A percentile compares a stretch with the other conserved stretches of the same genome.
phyloP scores from a whole-genome alignment of 192 early-diverging fungal species.

The Entomortierella chlamydospora region DNA sequence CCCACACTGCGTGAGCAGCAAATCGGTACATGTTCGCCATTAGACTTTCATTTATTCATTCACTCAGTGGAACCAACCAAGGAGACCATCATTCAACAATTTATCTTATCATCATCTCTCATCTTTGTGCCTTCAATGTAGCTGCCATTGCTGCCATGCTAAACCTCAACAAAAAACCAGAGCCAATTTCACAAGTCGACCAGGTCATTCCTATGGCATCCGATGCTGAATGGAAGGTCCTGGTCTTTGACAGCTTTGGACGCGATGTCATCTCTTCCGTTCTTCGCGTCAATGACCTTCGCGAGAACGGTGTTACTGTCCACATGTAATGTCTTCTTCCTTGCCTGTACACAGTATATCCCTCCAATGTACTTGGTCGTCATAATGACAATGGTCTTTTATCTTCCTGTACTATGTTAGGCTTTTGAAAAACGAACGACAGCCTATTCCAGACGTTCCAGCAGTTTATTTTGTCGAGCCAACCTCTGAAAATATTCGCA shows the following conservation, averaged over 20 bases:
- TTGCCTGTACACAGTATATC: neutral
- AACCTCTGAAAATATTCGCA: slow-evolving; percentile 84
- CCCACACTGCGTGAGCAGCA: slow-evolving; percentile 69
- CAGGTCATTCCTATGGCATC: slow-evolving; percentile 43
- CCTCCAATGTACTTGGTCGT: too few species aligned
- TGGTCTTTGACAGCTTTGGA: slow-evolving; percentile 94
- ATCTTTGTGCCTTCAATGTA: slow-evolving; percentile 42
- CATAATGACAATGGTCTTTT: too few species aligned
- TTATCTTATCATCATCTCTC: slow-evolving; percentile 7
- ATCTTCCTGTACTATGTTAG: slow-evolving; percentile 51
- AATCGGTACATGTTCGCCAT: slow-evolving; percentile 63
- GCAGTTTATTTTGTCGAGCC: slow-evolving; percentile 97
- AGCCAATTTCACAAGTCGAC: slow-evolving; percentile 53
- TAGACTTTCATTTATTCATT: too few species aligned
- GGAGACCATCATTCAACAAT: neutral
- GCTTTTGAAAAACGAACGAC: slow-evolving; percentile 84
- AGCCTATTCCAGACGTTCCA: slow-evolving; percentile 94
- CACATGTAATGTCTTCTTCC: slow-evolving; percentile 80
- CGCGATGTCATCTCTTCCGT: slow-evolving; percentile 98
- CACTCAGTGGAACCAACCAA: neutral
- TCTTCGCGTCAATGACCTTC: slow-evolving; percentile 93
- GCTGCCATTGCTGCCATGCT: slow-evolving; percentile 88
- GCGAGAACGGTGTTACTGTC: slow-evolving; percentile 96
- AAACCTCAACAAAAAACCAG: slow-evolving; percentile 78
- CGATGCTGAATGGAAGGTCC: slow-evolving; percentile 95